Base-by-base conservation (phyloP, 805 yeast species). In the Schizosaccharomyces lindneri region DNA sequence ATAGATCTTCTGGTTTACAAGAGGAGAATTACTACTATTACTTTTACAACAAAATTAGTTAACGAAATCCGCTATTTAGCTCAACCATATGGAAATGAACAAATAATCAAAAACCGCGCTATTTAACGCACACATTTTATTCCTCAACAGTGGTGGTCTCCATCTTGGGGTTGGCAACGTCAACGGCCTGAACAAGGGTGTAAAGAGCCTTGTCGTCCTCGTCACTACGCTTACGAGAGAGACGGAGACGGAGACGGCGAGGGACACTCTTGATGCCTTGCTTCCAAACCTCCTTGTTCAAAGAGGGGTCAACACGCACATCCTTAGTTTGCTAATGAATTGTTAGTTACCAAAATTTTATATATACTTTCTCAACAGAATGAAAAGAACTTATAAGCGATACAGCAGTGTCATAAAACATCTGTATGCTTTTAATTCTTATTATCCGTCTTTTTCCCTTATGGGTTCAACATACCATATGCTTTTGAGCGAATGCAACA, bases 221-320 rank as follows among this genome's bases (percentile, higher is more conserved):
- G 79, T 93, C 97, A 82, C 93, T 93, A 83, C 97, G 87, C 89
- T 85, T 93, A 84, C 95, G 85, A 67, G 97, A 88, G 80, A 93
- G 89, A 82, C 96, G 89, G 76, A 93, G 82, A 82, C 98, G 89
- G 78, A 93, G 76, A 84, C 96, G 89, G 87, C 79, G 81, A 76
- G 95, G 95, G 74, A 87, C 95, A 81, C 97, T 97, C 83, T 89
- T 88, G 80, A 93, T 84, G 82, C 98, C 98, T 82, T 95, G 89
- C 79, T 87, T 85, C 98, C 98, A 93, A 81, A 93, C 82, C 75
- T 84, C 94, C 79, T 89, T 93, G 86, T 93, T 93, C 78, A 93
- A 82, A 79, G 83, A 87, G 75, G 98, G 97, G 80, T 93, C 97
- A 73, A 93, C 80, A 83, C 98, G 93, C 78, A 93, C 97, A 77